Conservation (phyloP, 2,329 filamentous ascomycete genomes). For the Sordariomycetes sp. region DNA sequence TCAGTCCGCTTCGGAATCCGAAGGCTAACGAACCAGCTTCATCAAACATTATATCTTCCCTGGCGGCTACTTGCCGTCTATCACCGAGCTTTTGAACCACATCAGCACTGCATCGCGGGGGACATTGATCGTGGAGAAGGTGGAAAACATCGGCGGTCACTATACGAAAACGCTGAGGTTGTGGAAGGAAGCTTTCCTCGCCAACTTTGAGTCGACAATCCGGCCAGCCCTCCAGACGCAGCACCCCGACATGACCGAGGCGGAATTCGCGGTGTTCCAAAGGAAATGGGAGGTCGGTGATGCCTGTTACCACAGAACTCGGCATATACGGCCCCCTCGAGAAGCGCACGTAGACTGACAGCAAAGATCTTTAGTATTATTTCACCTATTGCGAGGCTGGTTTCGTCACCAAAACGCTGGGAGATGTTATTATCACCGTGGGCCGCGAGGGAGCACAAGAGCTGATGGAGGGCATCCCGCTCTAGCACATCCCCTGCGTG, state of each 20-base stretch:
- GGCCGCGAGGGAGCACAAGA: slow-evolving; percentile 53
- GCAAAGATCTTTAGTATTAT: slow-evolving; percentile 43
- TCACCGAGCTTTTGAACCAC: slow-evolving; percentile 43
- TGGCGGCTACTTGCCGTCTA: slow-evolving; percentile 57
- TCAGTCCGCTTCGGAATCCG: neutral
- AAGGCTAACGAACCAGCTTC: slow-evolving; percentile 32
- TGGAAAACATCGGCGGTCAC: slow-evolving; percentile 66
- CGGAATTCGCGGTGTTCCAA: slow-evolving; percentile 55
- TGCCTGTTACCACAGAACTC: neutral
- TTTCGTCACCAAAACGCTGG: slow-evolving; percentile 60
- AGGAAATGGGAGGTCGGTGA: slow-evolving; percentile 56
- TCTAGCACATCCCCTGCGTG: slow-evolving; percentile 27
- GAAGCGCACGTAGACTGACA: neutral
- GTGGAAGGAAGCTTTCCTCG: slow-evolving; percentile 57
- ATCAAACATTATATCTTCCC: slow-evolving; percentile 72
- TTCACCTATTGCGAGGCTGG: slow-evolving; percentile 68
- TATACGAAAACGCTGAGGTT: slow-evolving; percentile 59
- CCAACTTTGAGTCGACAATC: slow-evolving; percentile 51
- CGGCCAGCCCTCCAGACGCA: slow-evolving; percentile 46
- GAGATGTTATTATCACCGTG: slow-evolving; percentile 63
- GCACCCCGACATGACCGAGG: slow-evolving; percentile 47
- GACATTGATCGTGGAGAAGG: slow-evolving; percentile 52
- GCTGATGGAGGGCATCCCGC: slow-evolving; percentile 59
- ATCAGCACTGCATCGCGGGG: slow-evolving; percentile 51
- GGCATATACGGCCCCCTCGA: neutral